A percentile compares a stretch with the other conserved stretches of the same genome.
These are phyloP conservation scores for Onygena corvina DNA, from an alignment of 2,329 filamentous ascomycete species.

Conservation along the genomic window DNA sequence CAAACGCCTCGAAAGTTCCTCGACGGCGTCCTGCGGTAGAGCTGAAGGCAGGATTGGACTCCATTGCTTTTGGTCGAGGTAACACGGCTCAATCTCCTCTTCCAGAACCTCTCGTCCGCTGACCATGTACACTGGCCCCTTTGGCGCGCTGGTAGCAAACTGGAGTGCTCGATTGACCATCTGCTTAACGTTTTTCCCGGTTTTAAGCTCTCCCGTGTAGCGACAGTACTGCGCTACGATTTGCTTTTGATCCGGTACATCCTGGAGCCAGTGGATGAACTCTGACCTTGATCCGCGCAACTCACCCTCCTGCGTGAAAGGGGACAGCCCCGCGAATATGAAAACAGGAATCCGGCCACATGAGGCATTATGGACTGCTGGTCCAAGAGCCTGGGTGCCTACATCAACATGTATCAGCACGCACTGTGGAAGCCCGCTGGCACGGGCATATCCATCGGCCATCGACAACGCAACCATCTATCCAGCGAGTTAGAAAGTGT, in stretches of 20 bases:
- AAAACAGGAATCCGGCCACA: constrained; percentile 62
- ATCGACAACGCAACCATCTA: constrained; percentile 77
- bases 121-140: constrained; percentile 67
- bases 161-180: constrained; percentile 75
- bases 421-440: constrained; percentile 60
- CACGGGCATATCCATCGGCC: constrained; percentile 66
- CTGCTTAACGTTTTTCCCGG: constrained; percentile 75
- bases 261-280: constrained; percentile 79
- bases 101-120: constrained; percentile 76
- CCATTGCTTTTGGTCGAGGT: constrained; percentile 59
- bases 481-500: constrained; percentile 6
- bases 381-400: constrained; percentile 65
- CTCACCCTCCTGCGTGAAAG: constrained; percentile 66
- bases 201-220: constrained; percentile 71
- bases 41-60: constrained; percentile 56
- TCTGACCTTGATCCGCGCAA: constrained; percentile 65
- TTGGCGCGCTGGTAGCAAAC: constrained; percentile 64
- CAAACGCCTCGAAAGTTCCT: constrained; percentile 34
- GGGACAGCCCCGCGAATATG: constrained; percentile 66
- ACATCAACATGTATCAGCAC: constrained; percentile 75
- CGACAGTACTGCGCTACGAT: constrained; percentile 78
- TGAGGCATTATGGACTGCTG: constrained; percentile 68
- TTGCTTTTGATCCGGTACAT: constrained; percentile 68
- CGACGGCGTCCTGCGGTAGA: constrained; percentile 39
- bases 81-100: constrained; percentile 64